Conservation (phyloP, 345 rosid genomes). For the Pelargonium nanum region DNA sequence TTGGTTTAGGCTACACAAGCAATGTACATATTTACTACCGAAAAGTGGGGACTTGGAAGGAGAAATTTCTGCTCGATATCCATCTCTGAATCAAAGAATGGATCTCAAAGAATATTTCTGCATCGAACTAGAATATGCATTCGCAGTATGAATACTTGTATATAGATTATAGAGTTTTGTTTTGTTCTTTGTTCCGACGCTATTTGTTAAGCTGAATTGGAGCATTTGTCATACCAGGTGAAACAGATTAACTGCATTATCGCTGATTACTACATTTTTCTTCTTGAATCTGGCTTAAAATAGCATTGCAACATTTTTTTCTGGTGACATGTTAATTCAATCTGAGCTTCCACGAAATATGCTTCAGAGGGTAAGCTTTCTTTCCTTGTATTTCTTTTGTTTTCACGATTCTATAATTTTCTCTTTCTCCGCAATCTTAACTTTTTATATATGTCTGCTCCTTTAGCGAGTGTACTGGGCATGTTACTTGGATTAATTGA, state of each 20-base stretch:
- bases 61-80: slow-evolving; percentile 44
- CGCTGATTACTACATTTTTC: slow-evolving; percentile 43
- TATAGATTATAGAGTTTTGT: slow-evolving; percentile 7
- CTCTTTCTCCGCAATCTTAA: background rate
- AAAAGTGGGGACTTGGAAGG: slow-evolving; percentile 42
- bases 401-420: background rate
- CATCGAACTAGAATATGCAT: slow-evolving; percentile 28
- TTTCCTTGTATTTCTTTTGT: slow-evolving; percentile 8
- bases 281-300: slow-evolving; percentile 31
- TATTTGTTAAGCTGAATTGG: slow-evolving; percentile 24
- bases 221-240: slow-evolving; percentile 21
- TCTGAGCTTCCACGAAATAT: slow-evolving; percentile 47
- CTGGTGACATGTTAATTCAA: slow-evolving; percentile 32
- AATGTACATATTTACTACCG: slow-evolving; percentile 22
- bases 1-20: slow-evolving; percentile 17
- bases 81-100: slow-evolving; percentile 35
- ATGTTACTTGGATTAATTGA: too few relatives aligned
- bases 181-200: slow-evolving; percentile 11
- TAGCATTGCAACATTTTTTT: slow-evolving; percentile 36
- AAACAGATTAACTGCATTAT: slow-evolving; percentile 33
- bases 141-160: background rate
- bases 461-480: too few relatives aligned
- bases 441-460: background rate
- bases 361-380: slow-evolving; percentile 48
- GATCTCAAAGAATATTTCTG: slow-evolving; percentile 51